Conservation (phyloP, 2,329 filamentous ascomycete species). For the Penicillium glabrum region DNA sequence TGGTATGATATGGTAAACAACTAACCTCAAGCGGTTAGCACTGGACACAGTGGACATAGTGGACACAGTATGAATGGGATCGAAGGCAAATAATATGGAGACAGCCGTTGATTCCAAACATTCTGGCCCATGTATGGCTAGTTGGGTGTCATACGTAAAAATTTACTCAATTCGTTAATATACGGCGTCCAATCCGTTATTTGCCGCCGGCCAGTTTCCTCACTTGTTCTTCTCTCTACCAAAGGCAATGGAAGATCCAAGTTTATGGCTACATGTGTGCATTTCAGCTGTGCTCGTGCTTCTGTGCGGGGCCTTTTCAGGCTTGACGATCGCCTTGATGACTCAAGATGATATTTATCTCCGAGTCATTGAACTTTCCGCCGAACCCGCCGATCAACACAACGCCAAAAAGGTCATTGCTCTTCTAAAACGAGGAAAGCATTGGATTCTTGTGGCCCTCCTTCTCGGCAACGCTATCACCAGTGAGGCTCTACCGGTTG, state of each 20-base stretch:
- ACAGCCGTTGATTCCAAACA: not conserved
- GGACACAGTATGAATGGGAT: not conserved
- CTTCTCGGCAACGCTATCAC: conserved; percentile 94
- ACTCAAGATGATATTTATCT: conserved; percentile 90
- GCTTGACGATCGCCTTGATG: conserved; percentile 69
- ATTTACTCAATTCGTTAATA: not conserved
- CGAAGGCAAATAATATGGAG: not conserved
- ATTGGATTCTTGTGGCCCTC: conserved; percentile 94
- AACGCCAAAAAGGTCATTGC: conserved; percentile 78
- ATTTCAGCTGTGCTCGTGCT: conserved; percentile 80
- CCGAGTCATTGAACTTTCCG: conserved; percentile 86
- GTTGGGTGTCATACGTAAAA: not conserved
- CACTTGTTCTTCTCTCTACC: conserved; percentile 20
- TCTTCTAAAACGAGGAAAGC: conserved; percentile 81
- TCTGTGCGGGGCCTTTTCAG: conserved; percentile 86
- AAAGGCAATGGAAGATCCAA: conserved; percentile 52
- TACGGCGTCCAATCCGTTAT: not conserved
- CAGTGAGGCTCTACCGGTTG: conserved; percentile 91
- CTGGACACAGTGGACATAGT: not conserved
- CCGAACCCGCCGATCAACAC: conserved; percentile 75
- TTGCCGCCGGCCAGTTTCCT: not conserved
- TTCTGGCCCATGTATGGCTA: not conserved
- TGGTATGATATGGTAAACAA: not conserved
- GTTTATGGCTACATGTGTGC: conserved; percentile 75
- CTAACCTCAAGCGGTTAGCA: conserved; percentile 3